phyloP scores from a whole-genome alignment of 352 stramenopile species.

The Poterioochromonas sp. region DNA sequence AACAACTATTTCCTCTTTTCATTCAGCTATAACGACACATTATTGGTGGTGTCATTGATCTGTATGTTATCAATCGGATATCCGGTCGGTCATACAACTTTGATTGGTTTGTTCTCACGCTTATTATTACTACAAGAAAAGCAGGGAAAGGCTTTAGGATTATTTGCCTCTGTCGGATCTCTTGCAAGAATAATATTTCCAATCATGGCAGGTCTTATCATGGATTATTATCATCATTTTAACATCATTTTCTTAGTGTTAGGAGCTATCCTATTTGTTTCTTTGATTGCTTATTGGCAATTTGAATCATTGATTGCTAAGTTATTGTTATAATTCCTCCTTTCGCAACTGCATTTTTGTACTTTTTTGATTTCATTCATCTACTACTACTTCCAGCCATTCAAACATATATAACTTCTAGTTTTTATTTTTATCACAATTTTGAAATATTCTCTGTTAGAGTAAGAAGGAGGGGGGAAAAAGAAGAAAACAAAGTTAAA shows the following conservation, averaged over 20 bases:
- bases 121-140: too few relatives aligned
- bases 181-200: conserved; percentile 1
- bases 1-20: too few relatives aligned
- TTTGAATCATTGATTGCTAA: background rate
- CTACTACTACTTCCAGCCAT: too few relatives aligned
- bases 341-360: too few relatives aligned
- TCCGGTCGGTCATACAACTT: conserved; percentile 20
- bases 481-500: too few relatives aligned
- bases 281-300: background rate
- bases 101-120: conserved; percentile 3
- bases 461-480: too few relatives aligned
- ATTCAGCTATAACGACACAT: too few relatives aligned
- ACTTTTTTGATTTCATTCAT: too few relatives aligned
- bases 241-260: background rate
- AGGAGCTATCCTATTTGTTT: conserved; percentile 41
- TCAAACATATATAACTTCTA: too few relatives aligned
- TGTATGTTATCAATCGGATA: conserved; percentile 54
- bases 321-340: background rate
- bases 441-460: too few relatives aligned
- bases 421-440: too few relatives aligned
- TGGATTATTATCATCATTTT: background rate
- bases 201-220: background rate
- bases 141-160: background rate
- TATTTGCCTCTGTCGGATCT: conserved; percentile 6
- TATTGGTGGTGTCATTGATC: background rate